These are phyloP conservation scores for Cladorrhinum samala DNA, from an alignment of 495 filamentous ascomycete species.

Conservation along the genomic window DNA sequence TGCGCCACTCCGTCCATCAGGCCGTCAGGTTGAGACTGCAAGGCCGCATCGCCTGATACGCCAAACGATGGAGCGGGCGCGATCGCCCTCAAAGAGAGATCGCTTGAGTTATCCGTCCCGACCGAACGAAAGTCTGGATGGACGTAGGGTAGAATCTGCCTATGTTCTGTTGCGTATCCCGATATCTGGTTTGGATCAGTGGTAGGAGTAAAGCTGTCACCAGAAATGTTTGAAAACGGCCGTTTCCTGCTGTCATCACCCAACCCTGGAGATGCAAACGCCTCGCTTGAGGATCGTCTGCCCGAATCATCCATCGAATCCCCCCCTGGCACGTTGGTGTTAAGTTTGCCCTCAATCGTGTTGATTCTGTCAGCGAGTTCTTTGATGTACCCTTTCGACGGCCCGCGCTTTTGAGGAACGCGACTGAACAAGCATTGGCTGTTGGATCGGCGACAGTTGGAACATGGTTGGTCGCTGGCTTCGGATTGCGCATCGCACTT, in stretches of 20 bases:
- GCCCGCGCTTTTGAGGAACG: conserved; percentile 90
- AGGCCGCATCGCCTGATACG: conserved; percentile 8
- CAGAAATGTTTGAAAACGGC: conserved; percentile 42
- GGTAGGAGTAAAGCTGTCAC: conserved; percentile 27
- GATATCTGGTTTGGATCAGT: conserved; percentile 26
- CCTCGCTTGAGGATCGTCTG: conserved; percentile 33
- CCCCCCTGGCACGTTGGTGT: conserved; percentile 16
- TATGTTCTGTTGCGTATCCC: conserved; percentile 32
- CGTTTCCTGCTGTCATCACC: conserved; percentile 38
- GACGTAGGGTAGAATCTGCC: conserved; percentile 36
- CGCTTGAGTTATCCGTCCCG: conserved; percentile 33
- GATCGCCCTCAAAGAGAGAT: conserved; percentile 28
- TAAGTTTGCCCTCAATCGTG: conserved; percentile 64
- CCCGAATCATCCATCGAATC: conserved; percentile 18
- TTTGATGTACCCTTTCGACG: conserved; percentile 98
- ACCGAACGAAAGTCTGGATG: conserved; percentile 22
- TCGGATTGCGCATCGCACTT: conserved; percentile 87
- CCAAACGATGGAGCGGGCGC: conserved; percentile 24
- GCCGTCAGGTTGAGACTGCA: conserved; percentile 25
- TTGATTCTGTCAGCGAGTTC: conserved; percentile 86
- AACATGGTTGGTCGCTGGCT: conserved; percentile 70
- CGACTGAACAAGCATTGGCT: conserved; percentile 82
- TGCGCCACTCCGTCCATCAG: conserved; percentile 14
- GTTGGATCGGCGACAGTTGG: conserved; percentile 74
- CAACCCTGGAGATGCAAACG: conserved; percentile 28